These are phyloP conservation scores for Aspergillus brasiliensis DNA, from an alignment of 2,329 filamentous ascomycete genomes.

Conservation along the genomic window DNA sequence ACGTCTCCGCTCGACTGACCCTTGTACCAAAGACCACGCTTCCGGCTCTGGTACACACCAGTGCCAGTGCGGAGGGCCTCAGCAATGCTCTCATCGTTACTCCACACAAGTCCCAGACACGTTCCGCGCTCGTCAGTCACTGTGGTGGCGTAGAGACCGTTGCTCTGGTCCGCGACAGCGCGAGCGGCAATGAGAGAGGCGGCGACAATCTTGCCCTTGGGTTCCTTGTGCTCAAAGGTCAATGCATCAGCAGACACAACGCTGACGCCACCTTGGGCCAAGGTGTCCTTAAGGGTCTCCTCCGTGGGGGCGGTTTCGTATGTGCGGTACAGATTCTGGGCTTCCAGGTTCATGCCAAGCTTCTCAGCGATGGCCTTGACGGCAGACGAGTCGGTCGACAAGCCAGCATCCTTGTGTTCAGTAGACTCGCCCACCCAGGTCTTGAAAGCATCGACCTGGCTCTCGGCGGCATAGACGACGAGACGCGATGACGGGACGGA, in stretches of 20 bases:
- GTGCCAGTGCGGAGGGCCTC: constrained; percentile 80
- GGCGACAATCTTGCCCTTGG: constrained; percentile 63
- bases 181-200: constrained; percentile 71
- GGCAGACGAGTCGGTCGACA: constrained; percentile 36
- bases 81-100: constrained; percentile 83
- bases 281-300: constrained; percentile 52
- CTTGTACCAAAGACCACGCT: constrained; percentile 95
- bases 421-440: constrained; percentile 41
- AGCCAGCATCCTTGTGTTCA: constrained; percentile 39
- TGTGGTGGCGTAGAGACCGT: constrained; percentile 83
- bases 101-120: constrained; percentile 89
- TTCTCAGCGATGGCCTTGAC: constrained; percentile 45
- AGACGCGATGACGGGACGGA: constrained; percentile 58
- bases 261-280: constrained; percentile 61
- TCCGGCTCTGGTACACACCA: constrained; percentile 94
- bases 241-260: constrained; percentile 72
- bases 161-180: constrained; percentile 78
- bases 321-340: constrained; percentile 43
- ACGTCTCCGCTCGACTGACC: constrained; percentile 92
- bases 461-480: constrained; percentile 54
- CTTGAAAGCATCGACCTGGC: constrained; percentile 42
- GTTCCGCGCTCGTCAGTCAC: constrained; percentile 86
- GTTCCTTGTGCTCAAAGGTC: constrained; percentile 66
- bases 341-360: constrained; percentile 40
- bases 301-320: constrained; percentile 46